phyloP scores from a whole-genome alignment of 2,329 filamentous ascomycete genomes.

The Pseudopithomyces chartarum region DNA sequence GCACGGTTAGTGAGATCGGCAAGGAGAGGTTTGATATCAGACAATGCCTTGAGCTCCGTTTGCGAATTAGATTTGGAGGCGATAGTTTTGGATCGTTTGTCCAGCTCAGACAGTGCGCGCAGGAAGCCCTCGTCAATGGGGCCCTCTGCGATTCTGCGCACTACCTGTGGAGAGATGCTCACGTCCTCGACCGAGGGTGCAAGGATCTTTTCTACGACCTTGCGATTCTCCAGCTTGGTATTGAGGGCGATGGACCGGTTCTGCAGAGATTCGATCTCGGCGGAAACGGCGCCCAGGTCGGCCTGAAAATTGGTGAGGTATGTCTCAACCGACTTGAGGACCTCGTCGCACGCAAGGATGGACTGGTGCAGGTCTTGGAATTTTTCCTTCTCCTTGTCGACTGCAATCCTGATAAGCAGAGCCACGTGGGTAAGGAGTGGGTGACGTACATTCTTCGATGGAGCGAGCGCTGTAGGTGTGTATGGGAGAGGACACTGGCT shows the following conservation, averaged over 20 bases:
- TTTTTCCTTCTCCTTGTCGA: constrained; percentile 79
- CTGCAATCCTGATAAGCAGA: constrained; percentile 50
- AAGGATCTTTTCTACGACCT: constrained; percentile 83
- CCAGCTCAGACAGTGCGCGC: constrained; percentile 80
- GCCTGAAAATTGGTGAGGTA: constrained; percentile 93
- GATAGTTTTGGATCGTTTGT: constrained; percentile 74
- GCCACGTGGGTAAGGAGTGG: constrained; percentile 21
- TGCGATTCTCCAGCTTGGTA: constrained; percentile 84
- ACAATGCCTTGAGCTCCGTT: constrained; percentile 71
- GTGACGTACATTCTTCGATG: constrained; percentile 71
- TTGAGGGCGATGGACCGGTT: constrained; percentile 83
- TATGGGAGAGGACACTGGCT: constrained; percentile 43
- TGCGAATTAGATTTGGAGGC: constrained; percentile 68
- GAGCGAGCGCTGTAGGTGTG: constrained; percentile 63
- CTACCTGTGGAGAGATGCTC: constrained; percentile 80
- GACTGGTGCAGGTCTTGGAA: constrained; percentile 91
- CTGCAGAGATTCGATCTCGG: constrained; percentile 93
- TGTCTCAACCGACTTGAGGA: constrained; percentile 88
- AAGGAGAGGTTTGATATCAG: constrained; percentile 83
- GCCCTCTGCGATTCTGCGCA: constrained; percentile 85
- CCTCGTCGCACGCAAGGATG: constrained; percentile 87
- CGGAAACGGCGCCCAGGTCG: constrained; percentile 88
- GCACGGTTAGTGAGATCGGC: constrained; percentile 86
- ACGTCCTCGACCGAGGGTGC: constrained; percentile 91
- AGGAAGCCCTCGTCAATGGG: constrained; percentile 90